Percentiles rank a stretch among this genome's conserved stretches.
Conservation (phyloP, 1,139 yeast species). For the Schwanniomyces etchellsii region DNA sequence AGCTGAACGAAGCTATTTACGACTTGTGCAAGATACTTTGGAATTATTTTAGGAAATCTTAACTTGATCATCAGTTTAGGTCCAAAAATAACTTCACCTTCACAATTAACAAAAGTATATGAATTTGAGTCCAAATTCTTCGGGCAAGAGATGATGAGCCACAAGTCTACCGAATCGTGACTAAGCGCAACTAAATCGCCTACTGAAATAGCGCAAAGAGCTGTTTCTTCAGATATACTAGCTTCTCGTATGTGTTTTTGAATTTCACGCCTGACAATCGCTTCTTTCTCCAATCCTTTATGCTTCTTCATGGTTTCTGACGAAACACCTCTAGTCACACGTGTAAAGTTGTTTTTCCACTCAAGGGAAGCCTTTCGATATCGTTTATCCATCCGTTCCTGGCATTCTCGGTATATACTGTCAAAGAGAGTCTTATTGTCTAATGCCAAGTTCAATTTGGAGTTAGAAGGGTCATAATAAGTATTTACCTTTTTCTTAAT, state of each 20-base stretch:
- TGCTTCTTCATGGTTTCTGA: background rate
- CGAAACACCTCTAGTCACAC: background rate
- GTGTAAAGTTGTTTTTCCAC: conserved; percentile 14
- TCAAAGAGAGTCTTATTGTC: conserved; percentile 9
- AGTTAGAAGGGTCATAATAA: conserved; percentile 10
- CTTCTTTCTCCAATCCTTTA: conserved; percentile 3
- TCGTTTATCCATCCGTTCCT: conserved; percentile 14
- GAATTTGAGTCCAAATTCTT: conserved; percentile 17
- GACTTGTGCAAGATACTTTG: conserved; percentile 17
- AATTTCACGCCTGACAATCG: conserved; percentile 9
- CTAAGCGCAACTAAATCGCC: conserved; percentile 37
- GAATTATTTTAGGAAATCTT: conserved; percentile 52
- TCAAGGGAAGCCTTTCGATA: conserved; percentile 13
- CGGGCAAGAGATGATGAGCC: conserved; percentile 30
- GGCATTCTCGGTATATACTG: conserved; percentile 12
- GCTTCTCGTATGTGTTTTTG: conserved; percentile 15
- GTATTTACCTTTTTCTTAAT: conserved; percentile 3
- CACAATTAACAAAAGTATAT: conserved; percentile 49
- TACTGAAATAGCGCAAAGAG: conserved; percentile 19
- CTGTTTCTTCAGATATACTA: conserved; percentile 18
- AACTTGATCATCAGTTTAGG: conserved; percentile 39
- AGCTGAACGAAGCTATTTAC: conserved; percentile 22
- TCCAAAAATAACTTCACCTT: conserved; percentile 52
- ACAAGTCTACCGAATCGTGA: conserved; percentile 26
- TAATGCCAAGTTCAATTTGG: conserved; percentile 6